Conservation (phyloP, 176 grass and related monocot genomes). For the Luzula sylvatica region DNA sequence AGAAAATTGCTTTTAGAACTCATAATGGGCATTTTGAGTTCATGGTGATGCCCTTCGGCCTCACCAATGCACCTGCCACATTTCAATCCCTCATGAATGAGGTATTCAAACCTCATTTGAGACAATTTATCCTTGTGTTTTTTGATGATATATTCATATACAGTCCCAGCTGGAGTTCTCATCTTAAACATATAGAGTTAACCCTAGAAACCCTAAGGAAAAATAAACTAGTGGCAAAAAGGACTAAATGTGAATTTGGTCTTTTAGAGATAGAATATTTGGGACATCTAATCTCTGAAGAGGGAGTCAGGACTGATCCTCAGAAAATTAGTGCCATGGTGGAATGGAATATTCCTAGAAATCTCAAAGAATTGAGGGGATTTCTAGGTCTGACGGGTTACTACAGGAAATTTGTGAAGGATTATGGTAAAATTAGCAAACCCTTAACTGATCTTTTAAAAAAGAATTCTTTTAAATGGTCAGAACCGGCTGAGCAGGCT, state of each 20-base stretch:
- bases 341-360: background rate
- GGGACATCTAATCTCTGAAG: background rate
- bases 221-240: background rate
- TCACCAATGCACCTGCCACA: background rate
- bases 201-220: background rate
- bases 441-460: background rate
- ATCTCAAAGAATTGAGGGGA: background rate
- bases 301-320: background rate
- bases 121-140: background rate
- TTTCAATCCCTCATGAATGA: no score
- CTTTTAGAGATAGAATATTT: background rate
- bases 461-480: background rate
- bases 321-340: background rate
- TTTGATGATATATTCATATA: background rate
- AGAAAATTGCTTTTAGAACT: background rate
- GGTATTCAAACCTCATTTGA: no score
- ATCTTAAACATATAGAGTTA: background rate
- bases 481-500: background rate
- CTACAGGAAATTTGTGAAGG: background rate
- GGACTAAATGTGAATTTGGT: slow-evolving; percentile 6
- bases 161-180: background rate
- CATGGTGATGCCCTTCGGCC: background rate
- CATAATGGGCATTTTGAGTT: background rate
- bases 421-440: background rate
- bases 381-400: background rate